Evolutionary conservation across 2,329 filamentous ascomycete species (phyloP), one percentile per base, ranked within the genome.

Genomic region (Colletotrichum lentis): DNA sequence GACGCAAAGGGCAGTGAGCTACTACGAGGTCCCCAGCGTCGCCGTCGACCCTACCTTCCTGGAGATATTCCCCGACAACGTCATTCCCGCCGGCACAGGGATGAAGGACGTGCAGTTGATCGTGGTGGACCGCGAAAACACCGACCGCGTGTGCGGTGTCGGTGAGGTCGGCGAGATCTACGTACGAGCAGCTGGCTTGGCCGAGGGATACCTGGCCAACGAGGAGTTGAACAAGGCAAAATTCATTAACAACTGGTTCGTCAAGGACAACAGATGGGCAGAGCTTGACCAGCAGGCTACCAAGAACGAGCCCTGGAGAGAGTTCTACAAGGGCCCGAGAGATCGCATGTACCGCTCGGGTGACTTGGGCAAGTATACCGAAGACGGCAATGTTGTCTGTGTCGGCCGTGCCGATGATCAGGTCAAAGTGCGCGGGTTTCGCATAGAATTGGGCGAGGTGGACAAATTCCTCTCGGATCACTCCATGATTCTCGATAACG

Each of bases 351-450:
- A 99, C 79, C 83, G 92, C 22, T 96, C 90, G 46, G 96, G 95
- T 31, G 95, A 98, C 77, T 81, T 99, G 3, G 95, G 95, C 3
- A 83, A 89, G 65, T 94, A 92, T 75, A 87, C 88, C 52, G 93
- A 92, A 43, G 89, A 90, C 71, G 90, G 93, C 27, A 53, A 53
- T 53, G 50, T 53, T 12, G 91, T 91, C 74, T 92, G 89, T 75
- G 56, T 62, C 91, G 95, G 95, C 24, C 86, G 96, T 67, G 89
- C 89, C 27, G 95, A 98, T 75, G 87, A 91, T 72, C 95, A 98
- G 77, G 92, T 97, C 81, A 99, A 98, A 83, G 95, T 98, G 72
- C 91, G 96, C 69, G 95, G 95, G 1, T 98, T 97, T 84, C 87
- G 95, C 69, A 97, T 99, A 72, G 96, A 99, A 80, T 88, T 98